Evolutionary conservation across 306 rosid genomes (phyloP).

Genomic region (Comarum palustre): DNA sequence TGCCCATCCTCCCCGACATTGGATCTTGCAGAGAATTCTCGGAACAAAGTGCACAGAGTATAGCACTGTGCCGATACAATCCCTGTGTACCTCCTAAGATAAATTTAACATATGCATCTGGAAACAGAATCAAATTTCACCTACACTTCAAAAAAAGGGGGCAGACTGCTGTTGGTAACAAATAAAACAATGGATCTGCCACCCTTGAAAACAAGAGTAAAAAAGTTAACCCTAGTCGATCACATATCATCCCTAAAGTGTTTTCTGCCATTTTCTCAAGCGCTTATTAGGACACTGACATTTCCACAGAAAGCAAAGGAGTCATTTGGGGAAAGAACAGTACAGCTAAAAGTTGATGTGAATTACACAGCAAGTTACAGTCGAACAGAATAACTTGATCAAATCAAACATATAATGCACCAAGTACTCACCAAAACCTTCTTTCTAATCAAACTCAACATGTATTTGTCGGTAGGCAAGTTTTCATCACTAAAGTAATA

Average conservation of each 20-base stretch:
- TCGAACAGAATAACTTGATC: neutral
- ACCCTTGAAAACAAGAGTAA: neutral
- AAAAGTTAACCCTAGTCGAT: neutral
- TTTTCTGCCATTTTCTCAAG: neutral
- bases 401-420: neutral
- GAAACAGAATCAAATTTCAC: neutral
- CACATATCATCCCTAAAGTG: neutral
- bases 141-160: neutral
- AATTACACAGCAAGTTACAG: neutral
- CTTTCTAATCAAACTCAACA: constrained; percentile 59
- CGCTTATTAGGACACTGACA: neutral
- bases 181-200: neutral
- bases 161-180: neutral
- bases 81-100: constrained; percentile 32
- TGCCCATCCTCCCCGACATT: constrained; percentile 59
- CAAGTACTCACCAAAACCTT: constrained; percentile 73
- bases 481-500: constrained; percentile 91
- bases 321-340: neutral
- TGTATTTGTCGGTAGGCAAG: constrained; percentile 59
- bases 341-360: neutral
- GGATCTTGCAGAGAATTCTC: constrained; percentile 61
- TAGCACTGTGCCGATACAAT: constrained; percentile 70
- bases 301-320: neutral
- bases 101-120: neutral
- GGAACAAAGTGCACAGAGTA: constrained; percentile 45